Percentiles rank a stretch among this genome's conserved stretches.
phyloP scores from a whole-genome alignment of 352 stramenopile genomes.

The Phytophthora podocarpi region DNA sequence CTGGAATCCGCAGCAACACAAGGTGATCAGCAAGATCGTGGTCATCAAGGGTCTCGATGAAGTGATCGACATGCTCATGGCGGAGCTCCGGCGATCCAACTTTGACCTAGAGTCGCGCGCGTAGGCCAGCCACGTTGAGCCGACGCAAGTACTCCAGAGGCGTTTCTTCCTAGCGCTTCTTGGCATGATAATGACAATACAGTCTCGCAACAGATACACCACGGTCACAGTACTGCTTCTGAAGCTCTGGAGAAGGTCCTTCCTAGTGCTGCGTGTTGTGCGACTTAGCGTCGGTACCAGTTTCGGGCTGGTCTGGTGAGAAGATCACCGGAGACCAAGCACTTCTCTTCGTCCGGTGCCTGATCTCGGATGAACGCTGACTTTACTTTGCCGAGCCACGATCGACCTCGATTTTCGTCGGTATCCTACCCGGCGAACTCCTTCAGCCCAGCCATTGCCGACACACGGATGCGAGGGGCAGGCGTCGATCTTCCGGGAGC shows the following conservation, averaged over 20 bases:
- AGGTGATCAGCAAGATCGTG: constrained; percentile 3
- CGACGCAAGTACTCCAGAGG: constrained; percentile 8
- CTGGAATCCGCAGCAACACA: neutral
- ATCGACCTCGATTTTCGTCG: neutral
- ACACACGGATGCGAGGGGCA: neutral
- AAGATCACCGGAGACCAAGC: constrained; percentile 4
- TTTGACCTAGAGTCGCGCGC: constrained; percentile 3
- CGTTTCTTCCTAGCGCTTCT: constrained; percentile 4
- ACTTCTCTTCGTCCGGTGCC: too few species aligned
- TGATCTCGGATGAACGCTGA: constrained; percentile 8
- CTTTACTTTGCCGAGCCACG: constrained; percentile 10
- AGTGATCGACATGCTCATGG: constrained; percentile 18
- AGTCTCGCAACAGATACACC: constrained; percentile 7
- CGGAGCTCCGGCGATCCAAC: neutral
- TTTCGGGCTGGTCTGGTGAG: neutral
- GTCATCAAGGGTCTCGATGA: constrained; percentile 19
- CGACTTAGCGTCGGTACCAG: neutral
- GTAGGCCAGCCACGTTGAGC: constrained; percentile 2
- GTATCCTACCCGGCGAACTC: neutral
- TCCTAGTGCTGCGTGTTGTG: too few species aligned
- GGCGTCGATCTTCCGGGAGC: neutral
- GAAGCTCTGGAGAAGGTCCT: too few species aligned
- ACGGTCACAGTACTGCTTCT: constrained; percentile 3
- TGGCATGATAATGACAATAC: too few species aligned
- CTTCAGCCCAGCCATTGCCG: neutral